These are phyloP conservation scores for Verticillium nonalfalfae DNA, from an alignment of 2,329 filamentous ascomycete species.

Conservation along the genomic window DNA sequence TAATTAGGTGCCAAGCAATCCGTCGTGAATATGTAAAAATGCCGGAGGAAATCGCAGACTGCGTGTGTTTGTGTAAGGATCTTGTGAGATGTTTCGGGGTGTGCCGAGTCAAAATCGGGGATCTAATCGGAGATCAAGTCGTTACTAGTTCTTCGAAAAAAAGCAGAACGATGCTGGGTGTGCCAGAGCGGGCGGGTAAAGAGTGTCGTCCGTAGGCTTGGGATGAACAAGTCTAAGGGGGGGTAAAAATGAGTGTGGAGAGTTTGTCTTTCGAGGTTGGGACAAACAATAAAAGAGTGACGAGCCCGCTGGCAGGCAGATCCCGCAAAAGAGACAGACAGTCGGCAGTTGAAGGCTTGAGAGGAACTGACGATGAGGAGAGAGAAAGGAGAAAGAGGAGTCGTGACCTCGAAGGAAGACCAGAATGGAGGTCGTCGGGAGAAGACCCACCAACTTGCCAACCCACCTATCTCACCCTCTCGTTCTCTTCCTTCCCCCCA, in stretches of 20 bases:
- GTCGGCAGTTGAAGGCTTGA: constrained; percentile 25
- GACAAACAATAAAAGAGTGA: constrained; percentile 42
- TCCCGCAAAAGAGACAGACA: constrained; percentile 15
- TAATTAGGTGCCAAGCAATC: background rate
- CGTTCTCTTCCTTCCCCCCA: background rate
- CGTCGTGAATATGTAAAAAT: background rate
- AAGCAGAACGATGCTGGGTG: background rate
- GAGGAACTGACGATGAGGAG: constrained; percentile 22
- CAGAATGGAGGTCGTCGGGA: constrained; percentile 15
- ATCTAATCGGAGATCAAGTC: background rate
- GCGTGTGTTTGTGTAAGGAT: background rate
- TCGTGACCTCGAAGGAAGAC: constrained; percentile 2
- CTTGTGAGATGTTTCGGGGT: background rate
- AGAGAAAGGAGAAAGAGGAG: constrained; percentile 6
- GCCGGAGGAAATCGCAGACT: background rate
- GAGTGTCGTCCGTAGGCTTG: constrained; percentile 6
- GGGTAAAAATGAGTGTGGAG: constrained; percentile 22
- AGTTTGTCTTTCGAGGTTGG: constrained; percentile 13
- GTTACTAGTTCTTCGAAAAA: background rate
- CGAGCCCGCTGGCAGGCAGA: constrained; percentile 51
- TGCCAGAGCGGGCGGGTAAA: constrained; percentile 4
- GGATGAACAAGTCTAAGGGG: constrained; percentile 3
- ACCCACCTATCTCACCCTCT: background rate
- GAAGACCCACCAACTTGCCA: constrained; percentile 1
- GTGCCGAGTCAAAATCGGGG: background rate